Conservation (phyloP, 306 rosid genomes). For the Quercus engelmannii region DNA sequence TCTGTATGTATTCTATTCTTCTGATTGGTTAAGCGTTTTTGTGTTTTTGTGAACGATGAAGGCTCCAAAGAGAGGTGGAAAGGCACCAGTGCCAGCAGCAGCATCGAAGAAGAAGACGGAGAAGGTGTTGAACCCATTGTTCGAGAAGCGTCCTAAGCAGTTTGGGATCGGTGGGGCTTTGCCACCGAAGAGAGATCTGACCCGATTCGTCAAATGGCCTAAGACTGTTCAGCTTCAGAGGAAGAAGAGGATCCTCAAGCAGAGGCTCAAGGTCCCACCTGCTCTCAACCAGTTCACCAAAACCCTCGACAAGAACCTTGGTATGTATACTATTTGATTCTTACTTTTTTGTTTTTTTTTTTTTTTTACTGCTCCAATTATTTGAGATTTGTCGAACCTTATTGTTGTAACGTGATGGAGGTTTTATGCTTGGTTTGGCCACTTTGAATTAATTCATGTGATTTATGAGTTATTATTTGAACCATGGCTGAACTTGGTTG, state of each 20-base stretch:
- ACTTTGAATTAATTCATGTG: too few relatives aligned
- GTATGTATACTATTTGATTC: slow-evolving; percentile 14
- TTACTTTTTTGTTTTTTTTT: not conserved
- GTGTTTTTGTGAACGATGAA: not conserved
- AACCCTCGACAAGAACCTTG: slow-evolving; percentile 74
- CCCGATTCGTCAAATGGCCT: slow-evolving; percentile 82
- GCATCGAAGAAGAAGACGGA: slow-evolving; percentile 54
- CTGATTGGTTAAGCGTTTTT: too few relatives aligned
- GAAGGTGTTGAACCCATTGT: slow-evolving; percentile 64
- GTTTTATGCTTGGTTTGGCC: too few relatives aligned
- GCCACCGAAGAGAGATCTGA: slow-evolving; percentile 79
- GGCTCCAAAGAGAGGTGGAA: slow-evolving; percentile 56
- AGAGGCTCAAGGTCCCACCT: slow-evolving; percentile 81
- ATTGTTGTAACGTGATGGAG: not conserved
- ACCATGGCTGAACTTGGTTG: too few relatives aligned
- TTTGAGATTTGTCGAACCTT: not conserved
- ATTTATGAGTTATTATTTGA: too few relatives aligned
- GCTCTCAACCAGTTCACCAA: slow-evolving; percentile 79
- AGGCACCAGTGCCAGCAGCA: slow-evolving; percentile 21
- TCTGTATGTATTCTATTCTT: not conserved
- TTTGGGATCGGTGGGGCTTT: slow-evolving; percentile 29
- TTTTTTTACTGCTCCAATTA: not conserved
- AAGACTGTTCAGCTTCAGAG: slow-evolving; percentile 67
- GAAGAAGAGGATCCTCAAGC: slow-evolving; percentile 77
- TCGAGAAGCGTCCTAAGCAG: slow-evolving; percentile 79